Base-by-base conservation (phyloP, 257 asterid species). In the Mitragyna speciosa region DNA sequence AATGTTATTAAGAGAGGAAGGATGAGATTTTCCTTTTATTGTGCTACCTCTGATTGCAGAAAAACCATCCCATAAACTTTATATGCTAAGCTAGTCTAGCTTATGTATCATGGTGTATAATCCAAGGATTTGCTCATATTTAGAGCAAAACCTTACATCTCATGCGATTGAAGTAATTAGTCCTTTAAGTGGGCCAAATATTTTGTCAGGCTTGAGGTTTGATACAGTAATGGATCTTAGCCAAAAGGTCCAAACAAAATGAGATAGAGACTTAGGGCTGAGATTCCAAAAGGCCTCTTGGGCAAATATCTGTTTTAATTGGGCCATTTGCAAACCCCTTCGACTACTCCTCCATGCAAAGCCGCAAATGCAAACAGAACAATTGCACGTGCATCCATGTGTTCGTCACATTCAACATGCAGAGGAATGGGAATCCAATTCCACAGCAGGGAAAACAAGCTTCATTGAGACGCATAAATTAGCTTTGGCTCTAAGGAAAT, bases 341-440 rank as follows among this genome's bases (percentile, higher is more conserved):
- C 33, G 72, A 36, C 49, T 68, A 28, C 72, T 36, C 24, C 30
- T 26, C 31, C 2, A 2, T 1, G 3, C 68, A 75, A 48, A 48
- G 48, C 68, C 17, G 80, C 65, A 75, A 39, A 2, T 17, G 26
- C 7, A 51, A 70, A 67, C 2, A 51, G 80, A 51, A 80, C 80
- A 65, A 76, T 24, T 12, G 82, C 89, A 83, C 85, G 82, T 86
- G 85, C 69, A 17, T 41, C 71, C 82, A 81, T 49, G 83, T 81
- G 85, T 76, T 80, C 49, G 24, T 77, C 76, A 82, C 88, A 82
- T 85, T 86, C 48, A 2, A 36, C 20, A 14, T 3, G 41, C 3
- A 36, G 41, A 36, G 41, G 5, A 2, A 15, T 31, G 41, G 31
- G 76, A 70, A 73, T 69, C 77, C 63, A 69, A 51, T 33, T 31